phyloP scores from a whole-genome alignment of 345 rosid species.

The Populus pruinosa region DNA sequence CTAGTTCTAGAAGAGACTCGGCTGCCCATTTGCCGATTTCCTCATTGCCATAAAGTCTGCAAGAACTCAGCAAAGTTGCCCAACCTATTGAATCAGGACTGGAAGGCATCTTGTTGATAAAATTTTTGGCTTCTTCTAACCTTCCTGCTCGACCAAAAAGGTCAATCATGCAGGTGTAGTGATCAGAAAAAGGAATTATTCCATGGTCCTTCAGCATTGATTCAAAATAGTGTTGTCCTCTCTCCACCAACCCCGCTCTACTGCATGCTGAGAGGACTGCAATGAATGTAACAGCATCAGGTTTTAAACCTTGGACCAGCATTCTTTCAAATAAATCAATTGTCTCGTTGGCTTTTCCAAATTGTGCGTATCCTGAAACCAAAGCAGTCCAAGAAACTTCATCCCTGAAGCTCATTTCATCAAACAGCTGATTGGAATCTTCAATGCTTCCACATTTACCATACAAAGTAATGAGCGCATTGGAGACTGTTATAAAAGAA shows the following conservation, averaged over 20 bases:
- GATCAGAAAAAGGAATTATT: conserved; percentile 57
- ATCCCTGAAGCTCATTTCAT: conserved; percentile 70
- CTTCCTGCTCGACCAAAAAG: conserved; percentile 81
- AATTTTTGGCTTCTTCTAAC: conserved; percentile 72
- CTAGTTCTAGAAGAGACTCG: conserved; percentile 66
- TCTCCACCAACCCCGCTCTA: conserved; percentile 81
- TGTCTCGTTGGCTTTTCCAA: conserved; percentile 74
- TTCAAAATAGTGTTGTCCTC: conserved; percentile 64
- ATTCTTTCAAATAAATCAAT: conserved; percentile 72
- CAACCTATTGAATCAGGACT: conserved; percentile 80
- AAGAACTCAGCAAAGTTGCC: conserved; percentile 84
- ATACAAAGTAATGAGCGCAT: conserved; percentile 78
- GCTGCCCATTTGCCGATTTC: conserved; percentile 88
- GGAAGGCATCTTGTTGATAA: conserved; percentile 70
- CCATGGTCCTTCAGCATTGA: conserved; percentile 59
- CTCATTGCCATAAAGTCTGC: conserved; percentile 56
- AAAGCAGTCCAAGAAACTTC: conserved; percentile 94
- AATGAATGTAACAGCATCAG: conserved; percentile 84
- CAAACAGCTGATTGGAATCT: conserved; percentile 56
- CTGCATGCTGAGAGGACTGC: conserved; percentile 92
- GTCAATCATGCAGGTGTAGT: conserved; percentile 93
- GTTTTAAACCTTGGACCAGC: conserved; percentile 61
- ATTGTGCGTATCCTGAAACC: conserved; percentile 80
- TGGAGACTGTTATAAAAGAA: conserved; percentile 65
- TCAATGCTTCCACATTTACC: conserved; percentile 85